Evolutionary conservation across 2,329 filamentous ascomycete species (phyloP).

Genomic region (Verticillium klebahnii): DNA sequence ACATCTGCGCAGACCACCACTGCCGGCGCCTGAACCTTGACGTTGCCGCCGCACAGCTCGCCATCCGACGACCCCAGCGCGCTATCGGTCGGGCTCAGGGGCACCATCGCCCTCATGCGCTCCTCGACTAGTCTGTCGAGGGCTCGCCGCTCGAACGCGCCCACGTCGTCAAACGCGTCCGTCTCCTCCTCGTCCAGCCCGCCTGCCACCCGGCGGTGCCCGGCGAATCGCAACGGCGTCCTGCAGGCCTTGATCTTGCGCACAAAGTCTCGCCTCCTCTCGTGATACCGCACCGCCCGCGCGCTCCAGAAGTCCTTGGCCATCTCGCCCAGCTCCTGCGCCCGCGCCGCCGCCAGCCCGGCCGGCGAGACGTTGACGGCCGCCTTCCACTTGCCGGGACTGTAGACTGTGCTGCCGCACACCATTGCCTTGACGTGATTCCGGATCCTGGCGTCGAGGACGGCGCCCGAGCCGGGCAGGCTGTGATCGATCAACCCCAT

Average conservation of each 20-base stretch:
- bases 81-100: conserved; percentile 1
- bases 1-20: neutral
- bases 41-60: neutral
- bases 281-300: conserved; percentile 29
- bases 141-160: conserved; percentile 14
- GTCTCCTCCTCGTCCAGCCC: conserved; percentile 29
- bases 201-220: conserved; percentile 23
- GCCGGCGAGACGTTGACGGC: conserved; percentile 24
- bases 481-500: conserved; percentile 34
- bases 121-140: neutral
- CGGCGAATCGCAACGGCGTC: conserved; percentile 34
- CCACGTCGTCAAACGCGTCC: conserved; percentile 28
- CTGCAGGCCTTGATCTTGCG: conserved; percentile 29
- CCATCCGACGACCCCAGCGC: neutral
- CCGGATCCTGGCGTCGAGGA: conserved; percentile 28
- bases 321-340: conserved; percentile 34
- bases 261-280: conserved; percentile 32
- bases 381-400: conserved; percentile 25
- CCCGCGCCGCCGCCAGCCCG: conserved; percentile 26
- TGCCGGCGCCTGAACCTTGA: neutral
- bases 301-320: conserved; percentile 36
- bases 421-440: conserved; percentile 27
- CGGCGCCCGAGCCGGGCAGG: conserved; percentile 24
- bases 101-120: neutral
- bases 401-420: conserved; percentile 7